Percentiles rank a stretch among this genome's conserved stretches.
These are phyloP conservation scores for Pseudogymnoascus pannorum DNA, from an alignment of 2,329 filamentous ascomycete species.

Conservation along the genomic window DNA sequence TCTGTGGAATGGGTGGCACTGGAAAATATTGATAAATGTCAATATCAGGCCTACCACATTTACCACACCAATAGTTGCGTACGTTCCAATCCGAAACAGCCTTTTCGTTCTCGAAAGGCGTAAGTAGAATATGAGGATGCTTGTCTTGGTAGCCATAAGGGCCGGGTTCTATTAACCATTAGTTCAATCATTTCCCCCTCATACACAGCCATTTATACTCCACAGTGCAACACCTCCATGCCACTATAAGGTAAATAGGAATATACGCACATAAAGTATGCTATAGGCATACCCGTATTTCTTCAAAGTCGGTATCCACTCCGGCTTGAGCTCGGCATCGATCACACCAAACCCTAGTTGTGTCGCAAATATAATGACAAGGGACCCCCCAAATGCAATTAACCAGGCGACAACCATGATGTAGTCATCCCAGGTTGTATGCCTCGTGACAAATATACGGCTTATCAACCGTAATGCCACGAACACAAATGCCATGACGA, in stretches of 20 bases:
- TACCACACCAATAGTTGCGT: conserved; percentile 66
- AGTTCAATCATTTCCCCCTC: not conserved
- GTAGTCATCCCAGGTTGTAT: conserved; percentile 67
- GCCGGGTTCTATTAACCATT: conserved; percentile 59
- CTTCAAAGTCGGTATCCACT: conserved; percentile 44
- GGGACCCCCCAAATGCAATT: conserved; percentile 56
- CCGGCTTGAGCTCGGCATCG: conserved; percentile 47
- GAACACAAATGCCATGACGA: conserved; percentile 63
- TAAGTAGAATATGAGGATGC: conserved; percentile 80
- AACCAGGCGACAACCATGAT: conserved; percentile 72
- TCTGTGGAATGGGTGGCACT: conserved; percentile 65
- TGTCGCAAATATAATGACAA: conserved; percentile 56
- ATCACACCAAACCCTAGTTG: conserved; percentile 57
- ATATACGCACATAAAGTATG: conserved; percentile 45
- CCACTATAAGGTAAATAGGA: not conserved
- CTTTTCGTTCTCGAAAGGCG: conserved; percentile 67
- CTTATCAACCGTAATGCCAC: conserved; percentile 66
- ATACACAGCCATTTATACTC: not conserved
- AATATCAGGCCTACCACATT: conserved; percentile 69
- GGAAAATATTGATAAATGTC: conserved; percentile 78
- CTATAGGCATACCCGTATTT: conserved; percentile 54
- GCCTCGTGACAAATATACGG: conserved; percentile 62
- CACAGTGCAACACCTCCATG: not conserved
- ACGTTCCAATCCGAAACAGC: conserved; percentile 70
- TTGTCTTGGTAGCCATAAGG: conserved; percentile 82